Percentiles rank a stretch among this genome's conserved stretches.
Conservation (phyloP, 2,329 filamentous ascomycete species). For the Fusarium avenaceum region DNA sequence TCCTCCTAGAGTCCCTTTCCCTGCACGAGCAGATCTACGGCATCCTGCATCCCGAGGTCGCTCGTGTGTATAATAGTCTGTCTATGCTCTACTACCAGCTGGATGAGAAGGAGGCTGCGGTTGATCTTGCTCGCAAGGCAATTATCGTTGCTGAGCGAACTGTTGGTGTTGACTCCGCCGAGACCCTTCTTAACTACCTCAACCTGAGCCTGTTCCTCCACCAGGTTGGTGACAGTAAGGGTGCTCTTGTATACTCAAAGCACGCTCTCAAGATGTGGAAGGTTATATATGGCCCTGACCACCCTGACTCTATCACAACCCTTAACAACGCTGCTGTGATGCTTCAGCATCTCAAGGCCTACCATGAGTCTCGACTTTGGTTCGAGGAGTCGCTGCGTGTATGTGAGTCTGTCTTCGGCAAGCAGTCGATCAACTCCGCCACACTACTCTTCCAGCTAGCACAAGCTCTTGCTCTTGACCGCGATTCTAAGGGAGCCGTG, state of each 20-base stretch:
- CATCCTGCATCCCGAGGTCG: conserved; percentile 95
- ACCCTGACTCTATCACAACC: conserved; percentile 98
- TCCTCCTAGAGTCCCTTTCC: conserved; percentile 94
- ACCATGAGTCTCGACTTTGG: conserved; percentile 94
- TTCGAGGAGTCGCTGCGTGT: conserved; percentile 93
- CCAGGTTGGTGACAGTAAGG: conserved; percentile 88
- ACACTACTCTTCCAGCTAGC: conserved; percentile 97
- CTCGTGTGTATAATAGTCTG: conserved; percentile 92
- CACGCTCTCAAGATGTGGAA: conserved; percentile 97
- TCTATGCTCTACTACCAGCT: conserved; percentile 97
- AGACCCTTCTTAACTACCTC: conserved; percentile 94
- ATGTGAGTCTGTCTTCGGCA: conserved; percentile 90
- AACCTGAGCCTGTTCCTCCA: conserved; percentile 96
- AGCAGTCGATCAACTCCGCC: conserved; percentile 90
- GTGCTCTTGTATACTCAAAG: conserved; percentile 88
- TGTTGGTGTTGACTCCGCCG: conserved; percentile 90
- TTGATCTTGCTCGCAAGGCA: conserved; percentile 95
- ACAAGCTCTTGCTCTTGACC: conserved; percentile 94
- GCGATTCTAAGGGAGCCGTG: conserved; percentile 92
- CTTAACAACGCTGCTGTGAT: conserved; percentile 99
- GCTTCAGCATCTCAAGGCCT: conserved; percentile 95
- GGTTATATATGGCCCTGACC: conserved; percentile 91
- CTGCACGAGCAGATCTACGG: conserved; percentile 99
- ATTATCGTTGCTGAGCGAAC: conserved; percentile 97
- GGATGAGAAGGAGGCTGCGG: conserved; percentile 96